Percentiles rank a stretch among this genome's conserved stretches.
phyloP scores from a whole-genome alignment of 2,329 filamentous ascomycete species.

The Botrytis cinerea region DNA sequence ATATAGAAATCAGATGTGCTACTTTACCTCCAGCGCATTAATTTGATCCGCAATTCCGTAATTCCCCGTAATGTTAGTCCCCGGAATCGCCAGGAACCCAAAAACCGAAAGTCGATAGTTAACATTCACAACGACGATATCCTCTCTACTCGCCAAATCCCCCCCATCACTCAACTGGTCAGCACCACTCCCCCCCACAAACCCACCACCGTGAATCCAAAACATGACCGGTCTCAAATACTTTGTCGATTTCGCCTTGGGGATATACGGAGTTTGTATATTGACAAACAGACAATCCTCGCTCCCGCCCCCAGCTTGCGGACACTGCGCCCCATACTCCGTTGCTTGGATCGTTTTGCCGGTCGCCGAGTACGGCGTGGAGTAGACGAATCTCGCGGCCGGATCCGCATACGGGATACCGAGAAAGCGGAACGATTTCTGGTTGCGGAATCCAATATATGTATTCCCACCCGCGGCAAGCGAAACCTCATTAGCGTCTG shows the following conservation, averaged over 20 bases:
- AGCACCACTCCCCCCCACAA: constrained; percentile 32
- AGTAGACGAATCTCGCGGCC: constrained; percentile 42
- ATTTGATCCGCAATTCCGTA: constrained; percentile 55
- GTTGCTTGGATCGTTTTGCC: constrained; percentile 50
- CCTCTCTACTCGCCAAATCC: constrained; percentile 37
- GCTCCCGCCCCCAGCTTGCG: constrained; percentile 41
- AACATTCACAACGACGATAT: constrained; percentile 38
- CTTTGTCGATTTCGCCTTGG: constrained; percentile 30
- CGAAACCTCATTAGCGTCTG: constrained; percentile 44
- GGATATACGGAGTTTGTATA: constrained; percentile 45
- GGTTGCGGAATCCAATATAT: constrained; percentile 53
- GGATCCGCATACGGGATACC: constrained; percentile 38
- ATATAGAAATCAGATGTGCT: not conserved
- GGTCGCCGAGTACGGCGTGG: constrained; percentile 48
- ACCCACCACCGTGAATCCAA: constrained; percentile 44
- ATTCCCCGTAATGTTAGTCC: constrained; percentile 54
- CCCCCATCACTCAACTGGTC: constrained; percentile 37
- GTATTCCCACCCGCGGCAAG: constrained; percentile 48
- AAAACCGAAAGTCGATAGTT: constrained; percentile 38
- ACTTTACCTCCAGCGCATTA: constrained; percentile 46
- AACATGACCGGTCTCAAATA: constrained; percentile 42
- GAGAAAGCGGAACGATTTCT: constrained; percentile 50
- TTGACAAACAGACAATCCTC: constrained; percentile 40
- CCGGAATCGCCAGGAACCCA: constrained; percentile 50
- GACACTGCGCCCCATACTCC: constrained; percentile 43